A percentile compares a stretch with the other conserved stretches of the same genome.
Evolutionary conservation across 2,329 filamentous ascomycete genomes (phyloP).

Genomic region (Sporothrix variecibatus): DNA sequence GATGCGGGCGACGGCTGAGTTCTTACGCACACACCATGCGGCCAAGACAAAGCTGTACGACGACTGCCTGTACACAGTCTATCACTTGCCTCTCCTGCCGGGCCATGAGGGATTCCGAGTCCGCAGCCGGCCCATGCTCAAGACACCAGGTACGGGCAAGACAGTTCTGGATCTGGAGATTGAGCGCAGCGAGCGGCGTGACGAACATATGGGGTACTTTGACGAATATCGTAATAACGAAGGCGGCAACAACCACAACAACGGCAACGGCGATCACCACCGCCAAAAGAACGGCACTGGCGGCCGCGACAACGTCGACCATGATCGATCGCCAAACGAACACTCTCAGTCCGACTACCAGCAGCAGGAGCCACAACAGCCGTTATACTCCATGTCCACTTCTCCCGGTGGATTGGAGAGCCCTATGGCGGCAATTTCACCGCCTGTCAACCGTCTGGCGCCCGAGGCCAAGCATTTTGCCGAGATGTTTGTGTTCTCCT

Average conservation of each 20-base stretch:
- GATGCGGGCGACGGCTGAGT: constrained; percentile 82
- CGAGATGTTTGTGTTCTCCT: constrained; percentile 96
- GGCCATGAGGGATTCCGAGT: constrained; percentile 85
- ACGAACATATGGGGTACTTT: constrained; percentile 90
- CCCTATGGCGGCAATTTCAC: not conserved
- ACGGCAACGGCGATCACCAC: not conserved
- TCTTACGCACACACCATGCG: constrained; percentile 82
- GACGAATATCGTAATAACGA: constrained; percentile 55
- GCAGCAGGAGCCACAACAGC: constrained; percentile 10
- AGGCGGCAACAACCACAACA: constrained; percentile 25
- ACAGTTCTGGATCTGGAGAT: constrained; percentile 94
- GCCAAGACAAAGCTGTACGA: constrained; percentile 96
- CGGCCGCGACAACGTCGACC: not conserved
- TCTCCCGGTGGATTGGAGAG: not conserved
- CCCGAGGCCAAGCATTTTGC: constrained; percentile 78
- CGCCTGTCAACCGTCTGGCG: constrained; percentile 59
- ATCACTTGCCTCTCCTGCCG: constrained; percentile 84
- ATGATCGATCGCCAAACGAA: not conserved
- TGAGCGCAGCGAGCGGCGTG: constrained; percentile 83
- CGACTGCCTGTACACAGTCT: constrained; percentile 94
- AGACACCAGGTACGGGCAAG: constrained; percentile 85
- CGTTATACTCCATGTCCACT: constrained; percentile 15
- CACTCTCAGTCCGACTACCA: not conserved
- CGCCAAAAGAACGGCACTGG: not conserved
- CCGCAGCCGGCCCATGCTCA: constrained; percentile 85